Conservation (phyloP, 768 basidiomycete species). For the Phylloporus sp. region DNA sequence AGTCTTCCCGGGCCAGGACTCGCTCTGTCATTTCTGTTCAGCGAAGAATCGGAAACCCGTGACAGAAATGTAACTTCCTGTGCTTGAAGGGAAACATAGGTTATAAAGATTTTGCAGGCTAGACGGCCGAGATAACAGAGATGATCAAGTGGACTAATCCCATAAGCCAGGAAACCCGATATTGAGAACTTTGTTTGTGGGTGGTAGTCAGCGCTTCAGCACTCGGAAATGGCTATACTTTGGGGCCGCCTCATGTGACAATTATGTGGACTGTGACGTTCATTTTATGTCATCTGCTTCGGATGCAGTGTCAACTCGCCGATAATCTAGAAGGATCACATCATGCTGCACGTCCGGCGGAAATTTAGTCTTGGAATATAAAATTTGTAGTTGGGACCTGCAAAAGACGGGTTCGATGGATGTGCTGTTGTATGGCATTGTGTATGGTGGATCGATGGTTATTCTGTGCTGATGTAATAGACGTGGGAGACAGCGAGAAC, state of each 20-base stretch:
- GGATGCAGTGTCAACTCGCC: background rate
- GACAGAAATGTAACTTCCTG: background rate
- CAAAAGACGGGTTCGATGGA: no score
- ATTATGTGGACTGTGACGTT: background rate
- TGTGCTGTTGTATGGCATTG: no score
- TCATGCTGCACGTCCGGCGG: no score
- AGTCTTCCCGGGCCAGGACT: background rate
- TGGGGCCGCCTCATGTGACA: background rate
- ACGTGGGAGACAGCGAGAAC: slow-evolving; percentile 9
- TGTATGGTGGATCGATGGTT: no score
- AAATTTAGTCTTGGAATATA: no score
- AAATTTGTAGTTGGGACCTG: no score
- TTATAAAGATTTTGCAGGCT: background rate
- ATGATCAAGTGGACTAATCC: background rate
- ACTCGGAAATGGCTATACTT: background rate
- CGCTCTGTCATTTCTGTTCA: background rate
- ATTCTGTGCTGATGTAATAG: slow-evolving; percentile 24
- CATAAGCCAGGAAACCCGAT: background rate
- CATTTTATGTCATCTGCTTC: background rate
- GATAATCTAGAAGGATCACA: no score
- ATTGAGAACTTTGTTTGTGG: background rate
- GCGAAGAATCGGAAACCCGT: slow-evolving; percentile 1
- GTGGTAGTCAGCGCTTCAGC: background rate
- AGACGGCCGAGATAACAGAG: background rate
- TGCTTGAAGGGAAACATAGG: slow-evolving; percentile 11